Percentiles rank a stretch among this genome's conserved stretches.
Conservation (phyloP, 495 filamentous ascomycete species). For the Viridothelium virens region DNA sequence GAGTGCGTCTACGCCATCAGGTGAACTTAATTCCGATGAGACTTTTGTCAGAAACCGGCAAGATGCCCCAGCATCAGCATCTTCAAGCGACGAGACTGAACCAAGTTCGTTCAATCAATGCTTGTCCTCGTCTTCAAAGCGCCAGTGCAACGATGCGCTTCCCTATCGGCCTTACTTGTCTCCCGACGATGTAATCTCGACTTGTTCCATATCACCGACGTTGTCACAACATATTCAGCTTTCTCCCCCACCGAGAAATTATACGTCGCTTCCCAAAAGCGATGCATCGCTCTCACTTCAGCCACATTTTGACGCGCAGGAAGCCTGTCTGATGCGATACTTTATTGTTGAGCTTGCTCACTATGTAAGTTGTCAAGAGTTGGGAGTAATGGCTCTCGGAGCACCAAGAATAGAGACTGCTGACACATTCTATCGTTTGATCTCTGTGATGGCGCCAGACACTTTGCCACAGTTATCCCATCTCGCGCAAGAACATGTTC, state of each 20-base stretch:
- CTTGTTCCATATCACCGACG: neutral
- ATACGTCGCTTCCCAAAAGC: neutral
- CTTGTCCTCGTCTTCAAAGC: neutral
- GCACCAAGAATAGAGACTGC: too few species aligned
- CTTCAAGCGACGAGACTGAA: neutral
- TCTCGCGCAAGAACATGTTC: slow-evolving; percentile 21
- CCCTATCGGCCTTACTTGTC: neutral
- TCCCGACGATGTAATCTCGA: neutral
- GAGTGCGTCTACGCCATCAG: neutral
- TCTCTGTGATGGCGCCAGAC: slow-evolving; percentile 17
- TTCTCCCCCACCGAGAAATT: neutral
- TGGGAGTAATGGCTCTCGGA: neutral
- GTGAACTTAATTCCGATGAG: neutral
- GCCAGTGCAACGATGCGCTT: neutral
- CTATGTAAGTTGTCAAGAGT: neutral
- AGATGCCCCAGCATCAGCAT: neutral
- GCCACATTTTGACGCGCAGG: neutral
- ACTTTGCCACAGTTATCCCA: slow-evolving; percentile 22
- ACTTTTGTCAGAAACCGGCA: neutral
- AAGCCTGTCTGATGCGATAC: slow-evolving; percentile 15
- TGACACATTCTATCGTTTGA: slow-evolving; percentile 13
- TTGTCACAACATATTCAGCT: neutral
- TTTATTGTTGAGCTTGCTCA: slow-evolving; percentile 9
- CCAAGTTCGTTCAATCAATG: neutral
- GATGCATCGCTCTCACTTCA: neutral